phyloP scores from a whole-genome alignment of 1,284 basidiomycete species.

The Hortiboletus rubellus region DNA sequence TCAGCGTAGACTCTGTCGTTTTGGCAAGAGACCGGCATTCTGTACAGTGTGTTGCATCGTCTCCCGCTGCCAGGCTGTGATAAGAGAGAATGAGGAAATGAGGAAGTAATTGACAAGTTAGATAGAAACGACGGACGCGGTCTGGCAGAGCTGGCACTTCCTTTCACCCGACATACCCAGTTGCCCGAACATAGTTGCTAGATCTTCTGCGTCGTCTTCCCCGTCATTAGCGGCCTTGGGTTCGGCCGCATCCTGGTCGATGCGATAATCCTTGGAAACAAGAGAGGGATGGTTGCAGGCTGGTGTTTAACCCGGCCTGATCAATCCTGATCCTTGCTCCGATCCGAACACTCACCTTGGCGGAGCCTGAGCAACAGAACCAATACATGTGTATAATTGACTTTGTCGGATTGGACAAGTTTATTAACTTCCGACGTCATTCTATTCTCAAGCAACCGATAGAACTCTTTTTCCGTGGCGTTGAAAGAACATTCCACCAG shows the following conservation, averaged over 20 bases:
- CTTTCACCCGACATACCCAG: slow-evolving; percentile 59
- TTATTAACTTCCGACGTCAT: slow-evolving; percentile 75
- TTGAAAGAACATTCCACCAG: slow-evolving; percentile 77
- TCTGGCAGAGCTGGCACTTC: slow-evolving; percentile 78
- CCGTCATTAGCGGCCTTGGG: slow-evolving; percentile 54
- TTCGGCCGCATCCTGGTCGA: slow-evolving; percentile 74
- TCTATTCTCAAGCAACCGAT: slow-evolving; percentile 72
- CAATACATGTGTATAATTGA: slow-evolving; percentile 83
- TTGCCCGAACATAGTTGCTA: slow-evolving; percentile 74
- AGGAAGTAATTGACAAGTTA: not conserved
- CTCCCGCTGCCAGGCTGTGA: slow-evolving; percentile 41
- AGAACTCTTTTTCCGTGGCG: slow-evolving; percentile 78
- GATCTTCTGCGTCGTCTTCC: slow-evolving; percentile 58
- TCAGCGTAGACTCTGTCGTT: slow-evolving; percentile 36
- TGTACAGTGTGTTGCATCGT: slow-evolving; percentile 52
- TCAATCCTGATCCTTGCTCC: not conserved
- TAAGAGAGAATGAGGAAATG: slow-evolving; percentile 8
- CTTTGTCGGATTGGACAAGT: slow-evolving; percentile 58
- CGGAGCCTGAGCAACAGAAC: slow-evolving; percentile 83
- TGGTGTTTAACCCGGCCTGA: slow-evolving; percentile 32
- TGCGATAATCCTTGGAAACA: slow-evolving; percentile 71
- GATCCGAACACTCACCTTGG: slow-evolving; percentile 61
- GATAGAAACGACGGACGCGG: slow-evolving; percentile 49
- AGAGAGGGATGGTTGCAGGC: slow-evolving; percentile 89
- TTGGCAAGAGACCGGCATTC: slow-evolving; percentile 57